A percentile compares a stretch with the other conserved stretches of the same genome.
phyloP scores from a whole-genome alignment of 2,329 filamentous ascomycete genomes.

The Dryadomyces sulphureus region DNA sequence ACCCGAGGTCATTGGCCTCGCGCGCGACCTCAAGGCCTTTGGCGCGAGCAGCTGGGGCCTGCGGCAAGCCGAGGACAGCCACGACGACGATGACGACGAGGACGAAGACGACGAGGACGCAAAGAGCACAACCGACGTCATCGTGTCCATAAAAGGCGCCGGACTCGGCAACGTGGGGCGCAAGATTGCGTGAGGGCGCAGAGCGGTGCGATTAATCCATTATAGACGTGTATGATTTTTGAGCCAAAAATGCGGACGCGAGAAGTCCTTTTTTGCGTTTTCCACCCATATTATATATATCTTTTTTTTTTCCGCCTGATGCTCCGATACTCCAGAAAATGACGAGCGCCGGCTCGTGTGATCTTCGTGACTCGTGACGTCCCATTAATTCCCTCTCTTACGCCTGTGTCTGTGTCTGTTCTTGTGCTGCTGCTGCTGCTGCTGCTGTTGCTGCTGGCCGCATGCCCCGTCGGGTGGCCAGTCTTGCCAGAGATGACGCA shows the following conservation, averaged over 20 bases:
- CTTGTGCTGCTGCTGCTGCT: no score
- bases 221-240: not conserved
- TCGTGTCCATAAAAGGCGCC: constrained; percentile 81
- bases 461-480: constrained; percentile 5
- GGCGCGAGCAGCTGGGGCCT: constrained; percentile 85
- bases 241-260: no score
- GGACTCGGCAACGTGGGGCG: constrained; percentile 91
- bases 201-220: not conserved
- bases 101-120: constrained; percentile 41
- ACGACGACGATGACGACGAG: constrained; percentile 46
- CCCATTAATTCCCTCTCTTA: no score
- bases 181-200: constrained; percentile 53
- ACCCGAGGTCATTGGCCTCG: constrained; percentile 66
- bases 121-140: constrained; percentile 48
- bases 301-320: no score
- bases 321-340: no score
- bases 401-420: no score
- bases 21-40: constrained; percentile 75
- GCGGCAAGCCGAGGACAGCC: constrained; percentile 53
- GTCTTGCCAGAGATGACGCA: constrained; percentile 15
- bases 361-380: no score
- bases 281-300: no score
- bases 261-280: no score
- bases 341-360: no score
- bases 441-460: no score